Percentiles rank a stretch among this genome's conserved stretches.
phyloP scores from a whole-genome alignment of 495 filamentous ascomycete genomes.

The Podospora anserina region DNA sequence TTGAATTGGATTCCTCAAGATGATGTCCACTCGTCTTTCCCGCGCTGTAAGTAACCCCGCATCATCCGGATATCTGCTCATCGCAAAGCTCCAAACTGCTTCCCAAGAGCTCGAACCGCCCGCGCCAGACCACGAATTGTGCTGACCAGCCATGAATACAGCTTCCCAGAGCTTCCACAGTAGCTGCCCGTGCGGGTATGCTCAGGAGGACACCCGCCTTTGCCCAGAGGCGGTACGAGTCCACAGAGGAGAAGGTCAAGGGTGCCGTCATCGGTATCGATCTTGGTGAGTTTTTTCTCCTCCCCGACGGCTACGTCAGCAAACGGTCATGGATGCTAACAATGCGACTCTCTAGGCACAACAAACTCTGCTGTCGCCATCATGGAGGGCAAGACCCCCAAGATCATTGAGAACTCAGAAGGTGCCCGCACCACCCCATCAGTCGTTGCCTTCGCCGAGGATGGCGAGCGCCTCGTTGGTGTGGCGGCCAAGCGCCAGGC shows the following conservation, averaged over 20 bases:
- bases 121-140: neutral
- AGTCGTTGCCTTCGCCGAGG: conserved; percentile 93
- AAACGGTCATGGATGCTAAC: conserved; percentile 9
- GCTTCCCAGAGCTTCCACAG: conserved; percentile 44
- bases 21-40: conserved; percentile 63
- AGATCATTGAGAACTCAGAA: conserved; percentile 90
- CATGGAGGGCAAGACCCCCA: conserved; percentile 93
- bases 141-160: conserved; percentile 31
- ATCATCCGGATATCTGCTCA: conserved; percentile 17
- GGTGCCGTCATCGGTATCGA: conserved; percentile 98
- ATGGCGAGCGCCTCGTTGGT: conserved; percentile 96
- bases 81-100: conserved; percentile 12
- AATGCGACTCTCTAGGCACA: conserved; percentile 57
- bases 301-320: conserved; percentile 9
- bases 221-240: conserved; percentile 61
- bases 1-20: conserved; percentile 46
- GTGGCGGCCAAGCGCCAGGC: conserved; percentile 98
- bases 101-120: conserved; percentile 20
- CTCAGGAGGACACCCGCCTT: conserved; percentile 50
- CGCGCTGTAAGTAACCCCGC: conserved; percentile 57
- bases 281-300: conserved; percentile 65
- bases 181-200: conserved; percentile 57
- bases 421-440: conserved; percentile 96
- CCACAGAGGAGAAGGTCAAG: conserved; percentile 82
- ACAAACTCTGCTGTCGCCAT: conserved; percentile 97